Conservation (phyloP, 805 yeast species). For the Hanseniaspora meyeri region DNA sequence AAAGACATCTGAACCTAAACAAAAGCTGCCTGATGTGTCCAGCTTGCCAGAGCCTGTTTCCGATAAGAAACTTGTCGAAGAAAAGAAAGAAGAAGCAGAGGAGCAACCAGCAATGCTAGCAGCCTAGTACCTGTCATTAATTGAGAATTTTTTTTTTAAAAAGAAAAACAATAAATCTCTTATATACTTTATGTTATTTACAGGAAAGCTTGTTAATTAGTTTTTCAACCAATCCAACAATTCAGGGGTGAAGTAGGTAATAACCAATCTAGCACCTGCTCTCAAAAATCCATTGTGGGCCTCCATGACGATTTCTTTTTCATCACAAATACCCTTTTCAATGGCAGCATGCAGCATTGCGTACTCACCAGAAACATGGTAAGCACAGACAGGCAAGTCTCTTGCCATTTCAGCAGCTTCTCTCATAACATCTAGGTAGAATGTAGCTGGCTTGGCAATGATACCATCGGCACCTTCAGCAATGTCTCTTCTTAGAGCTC, state of each 20-base stretch:
- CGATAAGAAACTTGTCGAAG: background rate
- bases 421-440: constrained; percentile 78
- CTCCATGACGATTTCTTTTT: constrained; percentile 68
- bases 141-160: no score
- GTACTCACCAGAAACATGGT: constrained; percentile 93
- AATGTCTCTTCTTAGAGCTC: constrained; percentile 78
- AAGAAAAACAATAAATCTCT: no score
- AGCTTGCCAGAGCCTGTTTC: constrained; percentile 3
- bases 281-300: constrained; percentile 81
- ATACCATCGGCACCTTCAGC: constrained; percentile 91
- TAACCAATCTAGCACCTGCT: constrained; percentile 89
- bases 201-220: background rate
- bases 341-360: constrained; percentile 99
- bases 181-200: no score
- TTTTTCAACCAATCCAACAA: constrained; percentile 73
- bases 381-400: constrained; percentile 84
- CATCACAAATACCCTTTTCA: constrained; percentile 81
- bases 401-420: constrained; percentile 74
- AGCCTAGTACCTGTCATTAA: background rate
- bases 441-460: constrained; percentile 91
- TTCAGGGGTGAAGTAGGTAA: constrained; percentile 90
- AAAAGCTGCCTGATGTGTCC: constrained; percentile 2
- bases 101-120: constrained; percentile 6
- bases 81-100: background rate
- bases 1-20: background rate